A percentile compares a stretch with the other conserved stretches of the same genome.
These are phyloP conservation scores for Calonectria henricotiae DNA, from an alignment of 2,329 filamentous ascomycete species.

Conservation along the genomic window DNA sequence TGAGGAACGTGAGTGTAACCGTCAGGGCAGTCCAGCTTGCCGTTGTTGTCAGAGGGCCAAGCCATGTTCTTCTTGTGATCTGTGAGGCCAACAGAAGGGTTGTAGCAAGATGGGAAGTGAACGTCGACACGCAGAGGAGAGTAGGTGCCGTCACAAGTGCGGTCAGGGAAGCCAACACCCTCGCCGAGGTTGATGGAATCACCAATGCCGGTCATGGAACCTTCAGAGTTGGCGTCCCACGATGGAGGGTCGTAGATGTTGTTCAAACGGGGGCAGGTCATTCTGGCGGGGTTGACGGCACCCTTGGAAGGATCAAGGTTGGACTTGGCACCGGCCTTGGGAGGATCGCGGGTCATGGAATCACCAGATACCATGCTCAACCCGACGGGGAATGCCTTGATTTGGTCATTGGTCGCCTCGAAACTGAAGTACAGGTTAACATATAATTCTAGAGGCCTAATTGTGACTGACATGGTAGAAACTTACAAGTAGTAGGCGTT, in stretches of 20 bases:
- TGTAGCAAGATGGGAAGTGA: conserved; percentile 83
- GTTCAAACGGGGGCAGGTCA: conserved; percentile 72
- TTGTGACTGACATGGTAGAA: background rate
- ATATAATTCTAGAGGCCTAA: background rate
- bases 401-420: conserved; percentile 75
- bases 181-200: conserved; percentile 70
- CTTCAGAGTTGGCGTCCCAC: conserved; percentile 71
- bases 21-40: conserved; percentile 70
- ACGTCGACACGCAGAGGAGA: conserved; percentile 78
- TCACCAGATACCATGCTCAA: conserved; percentile 82
- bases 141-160: conserved; percentile 76
- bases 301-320: conserved; percentile 70
- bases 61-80: conserved; percentile 78
- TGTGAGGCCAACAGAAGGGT: conserved; percentile 73
- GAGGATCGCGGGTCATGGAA: conserved; percentile 71
- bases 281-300: conserved; percentile 70
- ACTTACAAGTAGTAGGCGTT: conserved; percentile 83
- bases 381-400: conserved; percentile 79
- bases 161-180: conserved; percentile 79
- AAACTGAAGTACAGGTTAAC: conserved; percentile 63
- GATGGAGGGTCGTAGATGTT: conserved; percentile 66
- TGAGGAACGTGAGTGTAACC: conserved; percentile 72
- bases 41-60: conserved; percentile 70
- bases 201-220: conserved; percentile 69
- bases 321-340: conserved; percentile 66